phyloP scores from a whole-genome alignment of 768 basidiomycete species.

The Imleria badia region DNA sequence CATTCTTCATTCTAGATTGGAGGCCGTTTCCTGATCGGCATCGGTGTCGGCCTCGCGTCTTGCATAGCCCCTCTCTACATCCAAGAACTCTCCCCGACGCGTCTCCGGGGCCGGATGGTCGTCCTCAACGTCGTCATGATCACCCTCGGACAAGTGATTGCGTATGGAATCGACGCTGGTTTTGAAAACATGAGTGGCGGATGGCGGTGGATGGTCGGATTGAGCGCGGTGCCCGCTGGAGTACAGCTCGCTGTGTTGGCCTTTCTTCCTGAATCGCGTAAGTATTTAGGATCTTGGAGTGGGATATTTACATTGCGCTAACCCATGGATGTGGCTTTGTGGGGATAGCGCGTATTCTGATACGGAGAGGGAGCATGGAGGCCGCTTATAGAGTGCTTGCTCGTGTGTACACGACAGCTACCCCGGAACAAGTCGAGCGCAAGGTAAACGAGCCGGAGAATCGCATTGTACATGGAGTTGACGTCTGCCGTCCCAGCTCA shows the following conservation, averaged over 20 bases:
- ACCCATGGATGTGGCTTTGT: neutral
- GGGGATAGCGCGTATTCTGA: slow-evolving; percentile 55
- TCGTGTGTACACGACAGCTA: slow-evolving; percentile 70
- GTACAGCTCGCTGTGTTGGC: slow-evolving; percentile 60
- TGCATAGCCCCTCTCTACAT: slow-evolving; percentile 83
- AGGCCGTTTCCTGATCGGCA: slow-evolving; percentile 71
- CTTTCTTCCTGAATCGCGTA: slow-evolving; percentile 78
- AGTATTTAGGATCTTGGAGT: slow-evolving; percentile 25
- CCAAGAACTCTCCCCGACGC: slow-evolving; percentile 77
- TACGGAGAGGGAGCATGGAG: slow-evolving; percentile 52
- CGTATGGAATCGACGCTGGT: slow-evolving; percentile 71
- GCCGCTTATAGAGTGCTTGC: slow-evolving; percentile 55
- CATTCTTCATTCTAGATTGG: slow-evolving; percentile 47
- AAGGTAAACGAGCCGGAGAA: slow-evolving; percentile 42
- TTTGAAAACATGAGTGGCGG: slow-evolving; percentile 59
- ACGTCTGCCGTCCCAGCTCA: slow-evolving; percentile 38
- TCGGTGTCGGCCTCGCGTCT: slow-evolving; percentile 72
- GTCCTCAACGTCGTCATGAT: slow-evolving; percentile 80
- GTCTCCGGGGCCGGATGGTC: slow-evolving; percentile 75
- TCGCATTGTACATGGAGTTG: neutral
- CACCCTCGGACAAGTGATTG: slow-evolving; percentile 77
- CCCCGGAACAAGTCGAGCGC: slow-evolving; percentile 59
- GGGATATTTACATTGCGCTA: neutral
- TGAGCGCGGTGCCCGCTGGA: slow-evolving; percentile 67
- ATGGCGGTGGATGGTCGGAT: slow-evolving; percentile 85